Conservation (phyloP, 106 monocot species). For the Dioscorea dumetorum region DNA sequence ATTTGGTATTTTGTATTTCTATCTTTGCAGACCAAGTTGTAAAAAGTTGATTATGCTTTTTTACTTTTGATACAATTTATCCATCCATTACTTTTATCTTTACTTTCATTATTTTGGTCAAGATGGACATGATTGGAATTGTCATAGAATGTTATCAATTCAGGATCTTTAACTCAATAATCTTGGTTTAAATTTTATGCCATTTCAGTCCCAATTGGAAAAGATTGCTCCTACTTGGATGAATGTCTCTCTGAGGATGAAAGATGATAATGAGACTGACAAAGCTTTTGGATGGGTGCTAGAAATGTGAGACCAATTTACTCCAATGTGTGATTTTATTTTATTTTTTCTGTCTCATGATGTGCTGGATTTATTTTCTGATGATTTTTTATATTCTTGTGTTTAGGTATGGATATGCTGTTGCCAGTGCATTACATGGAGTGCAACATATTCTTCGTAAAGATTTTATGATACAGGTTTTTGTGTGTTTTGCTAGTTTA, state of each 20-base stretch:
- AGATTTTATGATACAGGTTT: constrained; percentile 35
- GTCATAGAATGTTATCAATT: background rate
- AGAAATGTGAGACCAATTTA: constrained; percentile 61
- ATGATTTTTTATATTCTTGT: background rate
- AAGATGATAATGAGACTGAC: constrained; percentile 83
- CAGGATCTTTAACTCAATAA: background rate
- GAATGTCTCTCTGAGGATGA: constrained; percentile 89
- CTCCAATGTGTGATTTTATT: background rate
- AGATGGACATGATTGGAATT: background rate
- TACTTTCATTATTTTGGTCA: background rate
- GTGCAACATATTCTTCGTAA: constrained; percentile 33
- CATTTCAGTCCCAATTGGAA: constrained; percentile 59
- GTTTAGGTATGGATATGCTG: constrained; percentile 25
- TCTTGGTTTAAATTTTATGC: too few species aligned
- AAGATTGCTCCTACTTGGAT: constrained; percentile 98
- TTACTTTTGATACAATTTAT: background rate
- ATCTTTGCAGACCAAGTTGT: background rate
- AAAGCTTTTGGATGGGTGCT: constrained; percentile 94
- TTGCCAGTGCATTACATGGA: constrained; percentile 24
- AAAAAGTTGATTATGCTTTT: background rate
- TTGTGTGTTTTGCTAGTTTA: background rate
- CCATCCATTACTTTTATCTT: background rate
- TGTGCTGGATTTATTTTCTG: background rate
- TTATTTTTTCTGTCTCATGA: background rate
- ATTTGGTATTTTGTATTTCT: background rate